phyloP scores from a whole-genome alignment of 352 stramenopile genomes.

The Globisporangium viniferum region DNA sequence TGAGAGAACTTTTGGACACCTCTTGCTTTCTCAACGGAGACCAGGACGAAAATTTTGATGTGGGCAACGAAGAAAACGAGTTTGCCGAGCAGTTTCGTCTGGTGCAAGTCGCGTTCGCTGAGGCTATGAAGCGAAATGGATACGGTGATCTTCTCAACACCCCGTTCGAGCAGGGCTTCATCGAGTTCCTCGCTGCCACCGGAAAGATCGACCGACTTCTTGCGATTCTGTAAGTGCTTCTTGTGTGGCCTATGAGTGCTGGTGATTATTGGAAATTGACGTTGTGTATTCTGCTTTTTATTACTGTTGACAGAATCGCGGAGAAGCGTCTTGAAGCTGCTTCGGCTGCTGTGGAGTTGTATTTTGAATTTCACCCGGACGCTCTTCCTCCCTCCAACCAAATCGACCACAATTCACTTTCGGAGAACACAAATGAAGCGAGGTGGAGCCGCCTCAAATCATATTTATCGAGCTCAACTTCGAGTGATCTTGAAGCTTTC shows the following conservation, averaged over 20 bases:
- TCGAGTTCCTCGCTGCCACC: conserved; percentile 47
- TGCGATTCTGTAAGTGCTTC: conserved; percentile 20
- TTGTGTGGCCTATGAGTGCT: background rate
- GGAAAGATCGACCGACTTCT: conserved; percentile 20
- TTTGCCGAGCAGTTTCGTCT: conserved; percentile 35
- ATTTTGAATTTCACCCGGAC: conserved; percentile 34
- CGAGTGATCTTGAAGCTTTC: conserved; percentile 5
- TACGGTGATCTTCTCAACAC: conserved; percentile 26
- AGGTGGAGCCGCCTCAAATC: background rate
- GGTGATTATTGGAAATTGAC: background rate
- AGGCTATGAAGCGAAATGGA: conserved; percentile 30
- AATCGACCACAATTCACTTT: background rate
- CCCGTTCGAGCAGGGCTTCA: conserved; percentile 39
- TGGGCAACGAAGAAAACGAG: conserved; percentile 15
- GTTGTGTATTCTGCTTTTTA: background rate
- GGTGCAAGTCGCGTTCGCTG: conserved; percentile 35
- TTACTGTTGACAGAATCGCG: conserved; percentile 23
- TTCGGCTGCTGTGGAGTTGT: conserved; percentile 33
- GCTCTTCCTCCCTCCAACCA: background rate
- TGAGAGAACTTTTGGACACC: conserved; percentile 35
- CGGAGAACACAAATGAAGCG: background rate
- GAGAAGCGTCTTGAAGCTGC: conserved; percentile 38
- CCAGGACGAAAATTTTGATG: background rate
- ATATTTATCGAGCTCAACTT: conserved; percentile 2
- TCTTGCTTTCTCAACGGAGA: conserved; percentile 25